These are phyloP conservation scores for Didymella lethalis DNA, from an alignment of 2,329 filamentous ascomycete genomes.

Conservation along the genomic window DNA sequence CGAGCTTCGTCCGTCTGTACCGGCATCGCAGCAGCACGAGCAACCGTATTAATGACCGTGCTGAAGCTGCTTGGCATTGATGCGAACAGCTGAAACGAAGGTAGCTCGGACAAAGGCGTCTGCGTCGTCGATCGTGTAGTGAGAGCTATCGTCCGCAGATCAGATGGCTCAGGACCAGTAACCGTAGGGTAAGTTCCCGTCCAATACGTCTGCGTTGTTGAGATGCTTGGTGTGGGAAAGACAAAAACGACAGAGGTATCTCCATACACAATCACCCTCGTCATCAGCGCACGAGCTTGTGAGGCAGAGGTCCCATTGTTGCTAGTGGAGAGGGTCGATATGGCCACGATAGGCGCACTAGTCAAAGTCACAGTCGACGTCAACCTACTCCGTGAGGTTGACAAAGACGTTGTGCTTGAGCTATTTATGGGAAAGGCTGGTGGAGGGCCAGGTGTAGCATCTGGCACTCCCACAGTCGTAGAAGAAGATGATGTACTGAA, in stretches of 20 bases:
- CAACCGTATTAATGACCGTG: conserved; percentile 23
- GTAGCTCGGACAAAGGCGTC: conserved; percentile 32
- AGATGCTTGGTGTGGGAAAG: conserved; percentile 41
- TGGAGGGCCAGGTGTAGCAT: not conserved
- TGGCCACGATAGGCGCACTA: not conserved
- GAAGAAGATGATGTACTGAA: not conserved
- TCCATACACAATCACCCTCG: conserved; percentile 38
- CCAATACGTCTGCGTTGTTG: conserved; percentile 46
- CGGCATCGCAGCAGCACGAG: conserved; percentile 13
- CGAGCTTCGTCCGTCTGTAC: conserved; percentile 1
- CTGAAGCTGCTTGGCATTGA: conserved; percentile 24
- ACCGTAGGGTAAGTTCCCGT: conserved; percentile 41
- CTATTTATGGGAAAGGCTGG: not conserved
- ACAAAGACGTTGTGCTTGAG: not conserved
- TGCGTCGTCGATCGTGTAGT: conserved; percentile 37
- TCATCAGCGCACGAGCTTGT: conserved; percentile 26
- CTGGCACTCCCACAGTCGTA: not conserved
- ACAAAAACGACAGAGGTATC: conserved; percentile 36
- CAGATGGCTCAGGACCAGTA: conserved; percentile 36
- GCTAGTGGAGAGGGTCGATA: not conserved
- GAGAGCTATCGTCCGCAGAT: conserved; percentile 29
- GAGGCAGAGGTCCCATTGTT: conserved; percentile 5
- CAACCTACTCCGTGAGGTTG: not conserved
- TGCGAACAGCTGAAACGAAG: conserved; percentile 28
- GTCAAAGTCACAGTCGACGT: conserved; percentile 1